Evolutionary conservation across 768 basidiomycete species (phyloP), one percentile per base, ranked within the genome.

Genomic region (Rhizopogon vulgaris): DNA sequence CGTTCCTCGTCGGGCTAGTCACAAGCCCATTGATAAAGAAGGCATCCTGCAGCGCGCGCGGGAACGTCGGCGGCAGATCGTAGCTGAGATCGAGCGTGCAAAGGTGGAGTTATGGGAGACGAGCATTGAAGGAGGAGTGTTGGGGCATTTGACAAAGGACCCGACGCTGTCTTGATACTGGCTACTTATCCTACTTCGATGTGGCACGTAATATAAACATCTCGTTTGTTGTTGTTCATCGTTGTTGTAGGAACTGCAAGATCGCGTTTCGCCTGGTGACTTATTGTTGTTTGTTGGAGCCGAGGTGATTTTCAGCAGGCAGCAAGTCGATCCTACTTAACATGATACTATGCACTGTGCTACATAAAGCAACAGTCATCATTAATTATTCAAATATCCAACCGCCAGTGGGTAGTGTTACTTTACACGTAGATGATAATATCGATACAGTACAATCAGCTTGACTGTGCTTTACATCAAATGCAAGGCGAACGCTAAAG

Each of bases 51-150:
- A 63, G 40, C 74, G 75, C 12, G 86, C 85, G 12, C 72, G 68
- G 49, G 78, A 79, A 58, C 73, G 78, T 59, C 77, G 79, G 53
- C 66, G 68, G 50, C 71, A 78, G 57, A 57, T 90, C 36, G 68
- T 69, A 51, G 68, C 67, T 9, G 82, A 85, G 67, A 67, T 90
- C 41, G 75, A 82, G 45, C 71, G 69, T 49, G 78, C 82, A 22
- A 84, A 84, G 60, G 72, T 79, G 27, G 81, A 84, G 60, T 65
- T 89, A 52, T 89, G 88, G 88, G 85, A 87, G 68, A 75, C 77
- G 47, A 82, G 79, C 38, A 74, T 87, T 47, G 86, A 87, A 66
- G 78, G 82, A 59, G 84, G 82, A n/a, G 80, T 76, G 48, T 67
- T 87, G 53, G 62, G 72, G 36, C 73, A 80, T 55, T 62, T 84